Percentiles rank a stretch among this genome's conserved stretches.
Evolutionary conservation across 2,329 filamentous ascomycete genomes (phyloP).

Genomic region (Cercospora berteroae): DNA sequence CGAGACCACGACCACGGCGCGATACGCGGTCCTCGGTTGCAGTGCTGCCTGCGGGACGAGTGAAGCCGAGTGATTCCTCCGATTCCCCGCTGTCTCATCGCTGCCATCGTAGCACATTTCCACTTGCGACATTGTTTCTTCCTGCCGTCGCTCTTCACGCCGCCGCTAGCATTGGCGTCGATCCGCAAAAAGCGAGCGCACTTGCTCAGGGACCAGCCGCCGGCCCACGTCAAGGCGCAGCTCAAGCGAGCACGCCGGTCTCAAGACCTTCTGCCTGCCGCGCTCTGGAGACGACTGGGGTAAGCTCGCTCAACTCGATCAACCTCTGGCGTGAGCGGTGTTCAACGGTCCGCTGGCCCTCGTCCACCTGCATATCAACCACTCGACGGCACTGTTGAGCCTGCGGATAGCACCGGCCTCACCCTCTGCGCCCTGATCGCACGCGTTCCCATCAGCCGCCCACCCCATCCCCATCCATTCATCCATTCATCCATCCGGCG

Average conservation of each 20-base stretch:
- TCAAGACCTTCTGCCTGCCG: conserved; percentile 12
- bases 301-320: conserved; percentile 9
- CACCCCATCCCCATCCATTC: not conserved
- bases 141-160: not conserved
- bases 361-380: conserved; percentile 15
- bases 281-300: conserved; percentile 4
- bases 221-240: not conserved
- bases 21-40: not conserved
- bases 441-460: conserved; percentile 1
- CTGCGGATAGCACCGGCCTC: conserved; percentile 7
- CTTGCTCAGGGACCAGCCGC: not conserved
- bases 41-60: conserved; percentile 1
- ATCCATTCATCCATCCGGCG: not conserved
- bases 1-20: not conserved
- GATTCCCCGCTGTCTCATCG: not conserved
- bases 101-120: not conserved
- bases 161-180: not conserved
- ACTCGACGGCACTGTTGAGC: conserved; percentile 10
- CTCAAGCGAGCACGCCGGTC: not conserved
- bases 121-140: not conserved
- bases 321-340: conserved; percentile 1
- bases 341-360: conserved; percentile 11
- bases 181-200: not conserved
- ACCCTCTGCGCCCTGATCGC: conserved; percentile 9
- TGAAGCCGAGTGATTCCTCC: not conserved